phyloP scores from a whole-genome alignment of 192 early-diverging fungal genomes.

The Nowakowskiella sp. region DNA sequence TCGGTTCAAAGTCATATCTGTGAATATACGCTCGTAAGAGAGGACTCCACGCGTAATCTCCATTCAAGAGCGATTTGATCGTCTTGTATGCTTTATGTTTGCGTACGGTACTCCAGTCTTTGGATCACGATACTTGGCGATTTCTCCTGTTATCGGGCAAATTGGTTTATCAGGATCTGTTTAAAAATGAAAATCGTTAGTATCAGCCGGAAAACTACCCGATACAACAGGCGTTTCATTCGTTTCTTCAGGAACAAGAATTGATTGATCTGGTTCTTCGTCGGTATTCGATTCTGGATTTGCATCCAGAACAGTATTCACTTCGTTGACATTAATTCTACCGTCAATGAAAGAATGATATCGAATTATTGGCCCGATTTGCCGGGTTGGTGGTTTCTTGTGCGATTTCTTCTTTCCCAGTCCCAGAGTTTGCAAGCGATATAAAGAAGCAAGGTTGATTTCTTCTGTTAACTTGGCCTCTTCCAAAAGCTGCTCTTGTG shows the following conservation, averaged over 20 bases:
- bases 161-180: slow-evolving; percentile 1
- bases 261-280: too few species aligned
- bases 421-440: slow-evolving; percentile 10
- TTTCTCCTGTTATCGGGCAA: slow-evolving; percentile 55
- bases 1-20: slow-evolving; percentile 3
- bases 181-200: too few species aligned
- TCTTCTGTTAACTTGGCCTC: slow-evolving; percentile 25
- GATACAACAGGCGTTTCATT: too few species aligned
- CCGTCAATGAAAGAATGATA: slow-evolving; percentile 13
- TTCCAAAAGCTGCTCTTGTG: slow-evolving; percentile 18
- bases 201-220: too few species aligned
- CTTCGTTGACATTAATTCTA: neutral
- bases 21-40: slow-evolving; percentile 23
- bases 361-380: slow-evolving; percentile 17
- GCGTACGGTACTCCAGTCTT: slow-evolving; percentile 50
- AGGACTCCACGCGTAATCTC: slow-evolving; percentile 47
- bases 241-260: too few species aligned
- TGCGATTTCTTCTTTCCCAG: slow-evolving; percentile 10
- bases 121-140: slow-evolving; percentile 55
- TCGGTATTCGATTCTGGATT: too few species aligned
- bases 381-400: slow-evolving; percentile 1
- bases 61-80: slow-evolving; percentile 32
- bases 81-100: slow-evolving; percentile 46
- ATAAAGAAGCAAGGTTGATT: slow-evolving; percentile 16
- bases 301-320: too few species aligned